Percentiles rank a stretch among this genome's conserved stretches.
Conservation (phyloP, 768 basidiomycete species). For the Podaxis pistillaris region DNA sequence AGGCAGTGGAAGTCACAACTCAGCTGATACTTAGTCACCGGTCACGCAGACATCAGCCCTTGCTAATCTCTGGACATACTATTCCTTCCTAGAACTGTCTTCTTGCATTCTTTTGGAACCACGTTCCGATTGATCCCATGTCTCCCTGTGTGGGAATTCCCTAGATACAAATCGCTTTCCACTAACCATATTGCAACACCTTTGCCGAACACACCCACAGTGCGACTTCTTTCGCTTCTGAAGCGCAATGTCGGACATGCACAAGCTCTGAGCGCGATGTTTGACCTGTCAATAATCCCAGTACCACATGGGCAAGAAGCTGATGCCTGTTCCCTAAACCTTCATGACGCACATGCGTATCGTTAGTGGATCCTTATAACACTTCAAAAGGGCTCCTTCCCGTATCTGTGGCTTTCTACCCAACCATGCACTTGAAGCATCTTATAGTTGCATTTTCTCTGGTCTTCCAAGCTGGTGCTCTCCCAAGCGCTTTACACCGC, state of each 20-base stretch:
- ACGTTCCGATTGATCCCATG: neutral
- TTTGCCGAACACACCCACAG: neutral
- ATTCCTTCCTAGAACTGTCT: neutral
- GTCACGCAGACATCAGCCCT: neutral
- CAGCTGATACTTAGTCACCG: neutral
- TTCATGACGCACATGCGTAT: neutral
- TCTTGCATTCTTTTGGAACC: neutral
- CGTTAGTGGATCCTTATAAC: slow-evolving; percentile 1
- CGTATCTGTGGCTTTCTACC: neutral
- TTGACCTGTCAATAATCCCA: neutral
- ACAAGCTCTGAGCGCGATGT: neutral
- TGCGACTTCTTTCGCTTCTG: neutral
- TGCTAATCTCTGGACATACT: neutral
- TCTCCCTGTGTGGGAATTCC: neutral
- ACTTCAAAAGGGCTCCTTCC: neutral
- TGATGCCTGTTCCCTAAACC: neutral
- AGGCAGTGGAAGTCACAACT: neutral
- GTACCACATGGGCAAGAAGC: slow-evolving; percentile 6
- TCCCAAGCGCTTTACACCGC: slow-evolving; percentile 13
- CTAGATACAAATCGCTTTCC: neutral
- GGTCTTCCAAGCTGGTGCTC: slow-evolving; percentile 1
- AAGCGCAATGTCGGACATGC: neutral
- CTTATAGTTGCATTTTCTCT: neutral
- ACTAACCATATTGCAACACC: neutral
- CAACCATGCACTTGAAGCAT: slow-evolving; percentile 6